A percentile compares a stretch with the other conserved stretches of the same genome.
Conservation (phyloP, 192 early-diverging fungal genomes). For the Coemansia reversa region DNA sequence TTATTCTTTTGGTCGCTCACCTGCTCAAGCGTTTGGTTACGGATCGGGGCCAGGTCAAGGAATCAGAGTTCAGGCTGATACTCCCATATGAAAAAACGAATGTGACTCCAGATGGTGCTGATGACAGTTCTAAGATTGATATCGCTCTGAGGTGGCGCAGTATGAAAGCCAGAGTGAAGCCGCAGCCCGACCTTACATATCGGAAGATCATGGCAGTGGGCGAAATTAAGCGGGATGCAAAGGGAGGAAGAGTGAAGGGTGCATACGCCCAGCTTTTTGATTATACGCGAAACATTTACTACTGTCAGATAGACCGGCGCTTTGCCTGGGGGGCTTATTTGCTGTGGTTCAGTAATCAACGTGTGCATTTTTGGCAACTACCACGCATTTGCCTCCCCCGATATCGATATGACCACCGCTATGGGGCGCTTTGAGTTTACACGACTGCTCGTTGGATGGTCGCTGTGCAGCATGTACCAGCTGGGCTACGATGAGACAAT, state of each 20-base stretch:
- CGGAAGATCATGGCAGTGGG: neutral
- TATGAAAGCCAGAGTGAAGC: neutral
- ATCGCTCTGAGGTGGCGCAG: neutral
- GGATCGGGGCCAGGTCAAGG: too few species aligned
- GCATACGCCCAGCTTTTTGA: constrained; percentile 4
- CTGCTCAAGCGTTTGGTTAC: too few species aligned
- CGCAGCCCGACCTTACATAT: neutral
- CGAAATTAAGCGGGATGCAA: neutral
- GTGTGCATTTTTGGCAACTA: too few species aligned
- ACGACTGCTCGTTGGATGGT: too few species aligned
- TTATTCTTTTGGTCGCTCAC: too few species aligned
- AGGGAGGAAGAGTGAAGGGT: neutral
- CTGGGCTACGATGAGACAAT: too few species aligned
- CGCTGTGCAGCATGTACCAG: too few species aligned
- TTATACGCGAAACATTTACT: constrained; percentile 1
- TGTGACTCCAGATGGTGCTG: neutral
- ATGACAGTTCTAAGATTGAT: neutral
- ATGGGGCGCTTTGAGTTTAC: too few species aligned
- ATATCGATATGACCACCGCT: too few species aligned
- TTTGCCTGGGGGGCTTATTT: too few species aligned
- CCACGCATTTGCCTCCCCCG: too few species aligned
- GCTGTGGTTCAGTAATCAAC: too few species aligned
- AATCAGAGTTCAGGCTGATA: neutral
- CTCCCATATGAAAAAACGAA: neutral
- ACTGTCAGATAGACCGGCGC: constrained; percentile 4